These are phyloP conservation scores for Paracorniculantispora psalliotae DNA, from an alignment of 2,329 filamentous ascomycete species.

Conservation along the genomic window DNA sequence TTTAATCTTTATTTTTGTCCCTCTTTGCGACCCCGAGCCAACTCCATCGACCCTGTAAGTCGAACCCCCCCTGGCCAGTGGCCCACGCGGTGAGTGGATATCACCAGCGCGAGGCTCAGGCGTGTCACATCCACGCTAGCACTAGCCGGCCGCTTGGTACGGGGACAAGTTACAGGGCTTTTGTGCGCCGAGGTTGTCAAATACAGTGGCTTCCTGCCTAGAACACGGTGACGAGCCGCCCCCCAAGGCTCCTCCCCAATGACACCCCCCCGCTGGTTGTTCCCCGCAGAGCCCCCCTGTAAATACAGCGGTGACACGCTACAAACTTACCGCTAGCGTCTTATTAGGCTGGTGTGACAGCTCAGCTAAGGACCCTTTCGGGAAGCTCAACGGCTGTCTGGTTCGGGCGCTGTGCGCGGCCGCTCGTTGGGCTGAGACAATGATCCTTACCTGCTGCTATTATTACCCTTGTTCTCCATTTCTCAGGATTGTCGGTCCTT, in stretches of 20 bases:
- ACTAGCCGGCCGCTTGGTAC: too few species aligned
- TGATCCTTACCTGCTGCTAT: background rate
- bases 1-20: background rate
- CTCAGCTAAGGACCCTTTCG: background rate
- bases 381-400: background rate
- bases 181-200: too few species aligned
- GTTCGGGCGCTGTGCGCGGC: background rate
- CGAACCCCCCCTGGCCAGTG: background rate
- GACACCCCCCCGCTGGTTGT: too few species aligned
- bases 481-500: background rate
- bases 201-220: background rate
- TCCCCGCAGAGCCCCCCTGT: background rate
- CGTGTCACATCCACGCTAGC: too few species aligned
- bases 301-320: background rate
- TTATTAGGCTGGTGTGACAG: background rate
- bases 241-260: background rate
- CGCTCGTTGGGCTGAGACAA: slow-evolving; percentile 8
- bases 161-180: too few species aligned
- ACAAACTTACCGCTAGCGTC: background rate
- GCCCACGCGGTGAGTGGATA: background rate
- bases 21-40: background rate
- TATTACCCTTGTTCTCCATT: background rate
- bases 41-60: background rate
- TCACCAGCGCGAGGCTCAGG: background rate
- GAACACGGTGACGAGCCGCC: background rate